Conservation (phyloP, 192 early-diverging fungal species). For the Podila minutissima region DNA sequence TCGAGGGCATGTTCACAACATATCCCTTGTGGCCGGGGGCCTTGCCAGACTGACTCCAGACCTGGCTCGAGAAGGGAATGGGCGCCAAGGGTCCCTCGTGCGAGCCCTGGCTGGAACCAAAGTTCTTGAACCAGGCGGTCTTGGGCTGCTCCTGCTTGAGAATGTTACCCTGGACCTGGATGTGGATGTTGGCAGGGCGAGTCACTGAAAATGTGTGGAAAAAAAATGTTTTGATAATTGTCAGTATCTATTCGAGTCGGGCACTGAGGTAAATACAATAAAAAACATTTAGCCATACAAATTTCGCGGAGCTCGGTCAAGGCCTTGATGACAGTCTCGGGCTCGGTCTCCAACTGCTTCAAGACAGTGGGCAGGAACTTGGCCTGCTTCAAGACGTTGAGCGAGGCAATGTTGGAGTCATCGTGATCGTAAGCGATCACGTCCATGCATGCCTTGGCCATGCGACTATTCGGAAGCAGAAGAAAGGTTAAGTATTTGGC, state of each 20-base stretch:
- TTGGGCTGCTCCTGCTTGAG: slow-evolving; percentile 56
- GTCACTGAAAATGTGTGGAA: slow-evolving; percentile 40
- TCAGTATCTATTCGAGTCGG: background rate
- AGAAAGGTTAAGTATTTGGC: background rate
- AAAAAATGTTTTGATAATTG: background rate
- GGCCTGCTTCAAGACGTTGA: slow-evolving; percentile 57
- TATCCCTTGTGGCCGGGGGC: slow-evolving; percentile 52
- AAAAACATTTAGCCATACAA: slow-evolving; percentile 42
- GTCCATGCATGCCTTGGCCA: slow-evolving; percentile 54
- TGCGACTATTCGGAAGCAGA: slow-evolving; percentile 30
- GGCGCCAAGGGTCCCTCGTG: slow-evolving; percentile 17
- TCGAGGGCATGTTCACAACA: slow-evolving; percentile 63
- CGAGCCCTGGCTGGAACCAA: slow-evolving; percentile 27
- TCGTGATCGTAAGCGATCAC: slow-evolving; percentile 53
- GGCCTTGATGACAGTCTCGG: slow-evolving; percentile 53
- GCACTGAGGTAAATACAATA: background rate
- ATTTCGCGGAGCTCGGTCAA: slow-evolving; percentile 59
- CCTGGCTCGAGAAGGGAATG: slow-evolving; percentile 51
- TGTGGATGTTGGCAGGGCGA: slow-evolving; percentile 57
- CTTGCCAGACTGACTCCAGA: slow-evolving; percentile 53
- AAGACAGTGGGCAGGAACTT: slow-evolving; percentile 59
- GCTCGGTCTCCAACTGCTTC: slow-evolving; percentile 54
- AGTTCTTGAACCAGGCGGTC: slow-evolving; percentile 50
- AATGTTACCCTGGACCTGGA: slow-evolving; percentile 66
- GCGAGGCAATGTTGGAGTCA: slow-evolving; percentile 58